Conservation (phyloP, 306 rosid genomes). For the Hylodesmum podocarpum region DNA sequence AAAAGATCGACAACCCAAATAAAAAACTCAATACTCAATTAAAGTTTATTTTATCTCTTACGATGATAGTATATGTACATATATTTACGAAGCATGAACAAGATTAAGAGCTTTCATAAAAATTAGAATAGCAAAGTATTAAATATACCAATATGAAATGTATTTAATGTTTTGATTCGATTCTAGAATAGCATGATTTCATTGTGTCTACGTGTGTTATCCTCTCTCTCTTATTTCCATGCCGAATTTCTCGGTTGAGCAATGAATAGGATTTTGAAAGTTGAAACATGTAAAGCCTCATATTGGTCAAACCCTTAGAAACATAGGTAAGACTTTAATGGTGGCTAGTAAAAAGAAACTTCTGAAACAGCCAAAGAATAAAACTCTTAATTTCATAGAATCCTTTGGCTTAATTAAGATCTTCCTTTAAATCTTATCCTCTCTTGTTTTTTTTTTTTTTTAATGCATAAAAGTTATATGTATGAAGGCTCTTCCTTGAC, state of each 20-base stretch:
- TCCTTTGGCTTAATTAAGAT: not conserved
- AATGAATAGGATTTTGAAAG: constrained; percentile 6
- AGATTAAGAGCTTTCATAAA: not conserved
- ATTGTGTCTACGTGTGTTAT: not conserved
- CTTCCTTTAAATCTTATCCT: not conserved
- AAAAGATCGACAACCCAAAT: no score
- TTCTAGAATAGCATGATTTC: constrained; percentile 14
- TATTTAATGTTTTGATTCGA: not conserved
- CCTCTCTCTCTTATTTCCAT: not conserved
- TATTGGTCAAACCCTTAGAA: not conserved
- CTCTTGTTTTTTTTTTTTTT: not conserved
- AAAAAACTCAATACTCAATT: not conserved
- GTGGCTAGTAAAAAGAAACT: not conserved
- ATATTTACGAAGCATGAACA: not conserved
- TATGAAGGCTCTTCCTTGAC: no score
- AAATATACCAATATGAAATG: not conserved
- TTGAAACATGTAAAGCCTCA: not conserved
- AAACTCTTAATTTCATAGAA: not conserved
- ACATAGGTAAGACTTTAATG: not conserved
- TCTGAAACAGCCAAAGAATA: not conserved
- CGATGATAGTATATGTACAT: not conserved
- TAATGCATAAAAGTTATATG: not conserved
- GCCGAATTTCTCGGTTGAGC: not conserved
- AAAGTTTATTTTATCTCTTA: not conserved
- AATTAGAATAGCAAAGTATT: not conserved